Conservation (phyloP, 768 basidiomycete species). For the Suillus brevipes region DNA sequence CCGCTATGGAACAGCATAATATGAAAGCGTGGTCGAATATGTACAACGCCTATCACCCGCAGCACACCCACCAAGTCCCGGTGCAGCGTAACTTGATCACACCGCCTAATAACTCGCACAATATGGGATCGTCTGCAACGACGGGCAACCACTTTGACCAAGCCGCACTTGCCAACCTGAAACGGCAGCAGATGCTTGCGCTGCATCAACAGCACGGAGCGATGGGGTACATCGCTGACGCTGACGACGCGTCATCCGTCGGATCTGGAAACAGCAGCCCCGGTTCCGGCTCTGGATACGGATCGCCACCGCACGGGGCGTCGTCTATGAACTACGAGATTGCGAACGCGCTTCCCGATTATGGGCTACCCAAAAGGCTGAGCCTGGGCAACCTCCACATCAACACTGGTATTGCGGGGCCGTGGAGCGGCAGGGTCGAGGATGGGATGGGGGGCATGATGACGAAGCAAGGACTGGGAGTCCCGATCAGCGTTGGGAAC, state of each 20-base stretch:
- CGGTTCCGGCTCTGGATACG: conserved; percentile 32
- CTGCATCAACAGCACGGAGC: conserved; percentile 29
- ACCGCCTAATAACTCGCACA: conserved; percentile 43
- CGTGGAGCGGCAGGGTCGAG: conserved; percentile 28
- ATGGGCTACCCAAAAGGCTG: conserved; percentile 23
- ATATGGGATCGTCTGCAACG: conserved; percentile 11
- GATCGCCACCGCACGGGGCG: conserved; percentile 30
- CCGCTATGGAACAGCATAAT: conserved; percentile 20
- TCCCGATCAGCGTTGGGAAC: conserved; percentile 40
- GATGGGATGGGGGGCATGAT: conserved; percentile 36
- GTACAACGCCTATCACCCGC: conserved; percentile 28
- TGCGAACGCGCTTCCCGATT: conserved; percentile 29
- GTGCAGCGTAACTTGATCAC: conserved; percentile 41
- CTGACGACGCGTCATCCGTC: conserved; percentile 41
- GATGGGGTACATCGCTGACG: conserved; percentile 32
- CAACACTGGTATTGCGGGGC: conserved; percentile 24
- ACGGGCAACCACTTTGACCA: conserved; percentile 22
- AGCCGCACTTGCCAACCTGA: conserved; percentile 24
- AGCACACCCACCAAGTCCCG: conserved; percentile 19
- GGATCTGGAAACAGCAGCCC: conserved; percentile 37
- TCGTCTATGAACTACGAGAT: conserved; percentile 38
- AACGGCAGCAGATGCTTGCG: conserved; percentile 32
- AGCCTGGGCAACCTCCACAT: conserved; percentile 24
- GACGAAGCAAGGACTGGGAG: conserved; percentile 35
- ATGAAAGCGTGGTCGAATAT: conserved; percentile 30